Base-by-base conservation (phyloP, 306 rosid species). In the Cucurbita maxima region DNA sequence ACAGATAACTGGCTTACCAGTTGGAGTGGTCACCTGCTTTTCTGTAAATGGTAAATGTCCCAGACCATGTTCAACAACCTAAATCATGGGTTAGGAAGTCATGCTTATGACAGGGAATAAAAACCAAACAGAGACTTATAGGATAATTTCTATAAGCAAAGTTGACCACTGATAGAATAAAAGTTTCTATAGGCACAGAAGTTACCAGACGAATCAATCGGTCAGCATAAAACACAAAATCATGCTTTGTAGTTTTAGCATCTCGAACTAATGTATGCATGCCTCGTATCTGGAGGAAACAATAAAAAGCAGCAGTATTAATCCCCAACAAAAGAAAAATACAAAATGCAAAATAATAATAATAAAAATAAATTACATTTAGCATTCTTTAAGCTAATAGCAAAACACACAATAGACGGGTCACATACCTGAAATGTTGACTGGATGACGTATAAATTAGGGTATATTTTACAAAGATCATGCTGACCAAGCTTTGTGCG, bases 351-450 rank as follows among this genome's bases (percentile, higher is more conserved):
- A 41, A 58, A 30, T 30, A 30, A 30, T 30, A 30, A 30, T 25
- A 25, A 25, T 25, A 25, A 25, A 2, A 30, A 30, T 30, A 12
- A 48, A 69, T 18, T 7, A 8, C 10, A 47, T 38, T 51, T n/a
- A 16, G 16, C 37, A 18, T 72, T 20, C 44, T 22, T 71, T 14
- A 38, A n/a, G 61, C 10, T 40, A 43, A 7, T 38, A 73, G 41
- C 10, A 73, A 43, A 55, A 73, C 53, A 73, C 54, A 56, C 20
- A 51, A 63, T 20, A 76, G 72, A 51, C 34, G 62, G 63, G 47
- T 40, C 80, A 88, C 91, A 95, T 91, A 95, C 99, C 99, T 95
- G 99, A 86, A 95, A 95, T 78, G 99, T 95, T 58, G 99, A 91
- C 3, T 88, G 96, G 78, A 95, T 91, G 74, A 91, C 96, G 67